A percentile compares a stretch with the other conserved stretches of the same genome.
Conservation (phyloP, 257 asterid genomes). For the Thymus mandschuricus region DNA sequence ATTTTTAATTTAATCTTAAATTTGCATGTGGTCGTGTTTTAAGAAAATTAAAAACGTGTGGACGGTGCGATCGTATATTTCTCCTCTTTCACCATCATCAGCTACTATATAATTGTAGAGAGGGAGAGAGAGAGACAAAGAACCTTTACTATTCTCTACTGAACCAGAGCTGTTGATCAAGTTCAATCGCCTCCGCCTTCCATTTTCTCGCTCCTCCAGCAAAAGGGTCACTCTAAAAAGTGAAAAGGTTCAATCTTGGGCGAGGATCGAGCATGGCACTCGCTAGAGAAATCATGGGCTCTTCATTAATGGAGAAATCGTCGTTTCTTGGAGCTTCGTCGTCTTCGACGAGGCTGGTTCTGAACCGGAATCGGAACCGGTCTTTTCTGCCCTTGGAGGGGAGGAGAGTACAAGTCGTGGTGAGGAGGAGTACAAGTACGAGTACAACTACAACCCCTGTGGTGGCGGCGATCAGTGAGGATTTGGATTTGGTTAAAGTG, state of each 20-base stretch:
- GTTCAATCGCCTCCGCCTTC: conserved; percentile 21
- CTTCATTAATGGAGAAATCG: conserved; percentile 50
- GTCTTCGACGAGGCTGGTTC: conserved; percentile 17
- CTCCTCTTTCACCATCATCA: conserved; percentile 1
- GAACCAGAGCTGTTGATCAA: background rate
- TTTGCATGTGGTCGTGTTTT: conserved; percentile 35
- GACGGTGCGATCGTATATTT: conserved; percentile 46
- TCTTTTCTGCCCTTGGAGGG: conserved; percentile 42
- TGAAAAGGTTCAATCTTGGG: conserved; percentile 6
- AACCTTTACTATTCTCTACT: background rate
- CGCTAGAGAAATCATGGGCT: conserved; percentile 66
- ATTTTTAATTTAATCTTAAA: background rate
- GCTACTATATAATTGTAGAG: background rate
- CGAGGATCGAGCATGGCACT: conserved; percentile 56
- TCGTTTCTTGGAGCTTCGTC: conserved; percentile 40
- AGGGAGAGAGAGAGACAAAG: background rate
- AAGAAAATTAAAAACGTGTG: conserved; percentile 60
- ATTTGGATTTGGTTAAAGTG: conserved; percentile 63
- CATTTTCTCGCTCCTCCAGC: conserved; percentile 4
- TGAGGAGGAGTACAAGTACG: conserved; percentile 24
- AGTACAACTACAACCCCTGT: conserved; percentile 35
- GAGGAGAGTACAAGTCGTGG: conserved; percentile 34
- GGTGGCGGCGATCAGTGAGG: conserved; percentile 82
- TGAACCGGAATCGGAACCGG: conserved; percentile 31
- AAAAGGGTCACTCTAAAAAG: conserved; percentile 16